phyloP scores from a whole-genome alignment of 1,284 basidiomycete species.

The Puccinia polysora region DNA sequence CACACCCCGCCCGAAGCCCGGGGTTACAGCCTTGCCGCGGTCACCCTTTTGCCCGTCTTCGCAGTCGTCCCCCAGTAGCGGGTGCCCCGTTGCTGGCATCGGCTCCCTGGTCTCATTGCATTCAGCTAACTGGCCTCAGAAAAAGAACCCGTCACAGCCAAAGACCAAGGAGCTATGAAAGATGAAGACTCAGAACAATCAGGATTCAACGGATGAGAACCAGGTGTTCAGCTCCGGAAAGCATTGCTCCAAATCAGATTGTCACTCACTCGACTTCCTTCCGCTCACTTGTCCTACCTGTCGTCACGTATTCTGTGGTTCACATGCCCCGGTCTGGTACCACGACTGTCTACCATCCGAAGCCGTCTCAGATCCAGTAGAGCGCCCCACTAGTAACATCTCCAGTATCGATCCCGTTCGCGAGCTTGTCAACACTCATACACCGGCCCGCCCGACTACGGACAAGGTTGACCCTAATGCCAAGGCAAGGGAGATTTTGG shows the following conservation, averaged over 20 bases:
- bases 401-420: conserved; percentile 17
- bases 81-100: too few species aligned
- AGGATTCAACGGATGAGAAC: neutral
- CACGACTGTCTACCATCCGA: conserved; percentile 25
- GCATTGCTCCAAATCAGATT: conserved; percentile 23
- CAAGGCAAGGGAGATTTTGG: conserved; percentile 31
- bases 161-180: too few species aligned
- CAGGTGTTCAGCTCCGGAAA: conserved; percentile 27
- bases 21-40: too few species aligned
- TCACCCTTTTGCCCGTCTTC: too few species aligned
- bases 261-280: conserved; percentile 39
- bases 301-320: conserved; percentile 21
- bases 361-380: neutral
- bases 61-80: too few species aligned
- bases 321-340: conserved; percentile 21
- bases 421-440: conserved; percentile 19
- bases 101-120: too few species aligned
- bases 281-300: conserved; percentile 26
- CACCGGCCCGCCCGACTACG: neutral
- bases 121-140: too few species aligned
- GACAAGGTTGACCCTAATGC: conserved; percentile 11
- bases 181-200: neutral
- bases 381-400: neutral
- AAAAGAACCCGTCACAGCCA: too few species aligned
- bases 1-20: too few species aligned